These are phyloP conservation scores for Narthecium ossifragum DNA, from an alignment of 106 monocot species.

Conservation along the genomic window DNA sequence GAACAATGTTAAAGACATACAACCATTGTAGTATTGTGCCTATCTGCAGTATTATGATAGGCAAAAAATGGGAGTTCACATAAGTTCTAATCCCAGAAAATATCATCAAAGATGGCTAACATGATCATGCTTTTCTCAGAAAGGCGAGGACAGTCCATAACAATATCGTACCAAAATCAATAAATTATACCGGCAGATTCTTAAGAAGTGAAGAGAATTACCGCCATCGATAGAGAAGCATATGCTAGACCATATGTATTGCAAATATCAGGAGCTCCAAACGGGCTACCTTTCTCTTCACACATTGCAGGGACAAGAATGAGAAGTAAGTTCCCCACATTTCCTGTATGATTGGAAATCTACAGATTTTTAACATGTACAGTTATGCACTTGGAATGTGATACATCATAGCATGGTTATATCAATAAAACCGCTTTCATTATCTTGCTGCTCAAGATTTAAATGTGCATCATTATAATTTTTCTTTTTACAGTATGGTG, in stretches of 20 bases:
- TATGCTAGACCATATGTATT: neutral
- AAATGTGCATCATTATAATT: neutral
- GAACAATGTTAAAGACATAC: slow-evolving; percentile 21
- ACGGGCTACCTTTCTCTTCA: neutral
- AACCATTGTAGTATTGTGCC: slow-evolving; percentile 14
- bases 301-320: slow-evolving; percentile 3
- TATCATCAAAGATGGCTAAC: no score
- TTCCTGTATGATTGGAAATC: no score
- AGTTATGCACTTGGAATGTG: no score
- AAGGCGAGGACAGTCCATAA: no score
- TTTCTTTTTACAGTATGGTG: no score
- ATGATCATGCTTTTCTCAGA: no score
- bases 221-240: neutral
- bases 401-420: no score
- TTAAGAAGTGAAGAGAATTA: neutral
- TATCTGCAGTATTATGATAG: neutral
- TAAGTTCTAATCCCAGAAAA: neutral
- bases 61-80: neutral
- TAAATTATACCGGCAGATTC: neutral
- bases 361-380: no score
- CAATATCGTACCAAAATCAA: no score
- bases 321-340: slow-evolving; percentile 1
- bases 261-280: neutral
- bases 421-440: no score
- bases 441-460: neutral